Base-by-base conservation (phyloP, 2,329 filamentous ascomycete genomes). In the Trichophyton schoenleinii region DNA sequence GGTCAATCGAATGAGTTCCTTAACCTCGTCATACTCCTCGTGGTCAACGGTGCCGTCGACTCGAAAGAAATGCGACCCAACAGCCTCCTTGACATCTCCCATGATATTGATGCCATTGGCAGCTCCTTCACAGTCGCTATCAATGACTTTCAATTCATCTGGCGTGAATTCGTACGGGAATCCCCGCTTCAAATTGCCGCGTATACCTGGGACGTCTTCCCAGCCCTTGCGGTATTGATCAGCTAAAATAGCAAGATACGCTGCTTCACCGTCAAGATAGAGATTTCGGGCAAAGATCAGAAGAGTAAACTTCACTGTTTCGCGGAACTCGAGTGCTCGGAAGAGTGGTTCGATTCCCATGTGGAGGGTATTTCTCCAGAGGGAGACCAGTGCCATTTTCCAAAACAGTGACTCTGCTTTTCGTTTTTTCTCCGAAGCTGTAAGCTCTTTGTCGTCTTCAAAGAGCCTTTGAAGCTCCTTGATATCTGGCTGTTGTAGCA, bases 21-120 rank as follows among this genome's bases (percentile, higher is more conserved):
- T 64, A 1, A 59, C 60, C 6, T 44, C 46, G 13, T 64, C 58
- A 49, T 60, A 64, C 6, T 53, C 57, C 11, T 62, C 60, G n/a
- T 62, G 60, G 18, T 64, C 62, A 2, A 59, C 57, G 3, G 59
- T 18, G 18, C 60, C 62, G 13, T 64, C 59, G 6, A 58, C 46
- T 15, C 60, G 62, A 34, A 61, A 64, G 15, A 62, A 38, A 25
- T 49, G 25, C 5, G 38, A 36, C 20, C 60, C 46, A 60, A 41
- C 36, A 18, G 52, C n/a, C 52, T 52, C 36, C 25, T 42, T 36
- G 4, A 62, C 49, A 41, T 58, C 42, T 9, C 28, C 34, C 58
- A 62, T 62, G 8, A 57, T 22, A 20, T 62, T 48, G 8, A 57
- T 59, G 6, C 58, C 48, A 15, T 49, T 38, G 3, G 55, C 7